Evolutionary conservation across 192 early-diverging fungal genomes (phyloP).

Genomic region (Umbelopsis sp.): DNA sequence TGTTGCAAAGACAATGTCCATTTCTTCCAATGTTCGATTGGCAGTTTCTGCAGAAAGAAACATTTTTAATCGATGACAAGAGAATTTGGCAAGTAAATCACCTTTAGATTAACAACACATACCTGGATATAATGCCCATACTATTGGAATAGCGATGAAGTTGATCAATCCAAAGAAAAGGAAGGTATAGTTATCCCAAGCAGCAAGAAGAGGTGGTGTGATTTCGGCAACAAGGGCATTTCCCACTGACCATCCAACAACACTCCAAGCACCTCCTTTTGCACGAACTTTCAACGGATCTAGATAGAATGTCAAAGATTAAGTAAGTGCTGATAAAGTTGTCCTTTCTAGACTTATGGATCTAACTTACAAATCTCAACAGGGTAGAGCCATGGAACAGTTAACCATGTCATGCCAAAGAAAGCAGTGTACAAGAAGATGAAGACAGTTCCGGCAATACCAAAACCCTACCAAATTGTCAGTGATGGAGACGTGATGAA

Average conservation of each 20-base stretch:
- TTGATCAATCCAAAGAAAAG: slow-evolving; percentile 51
- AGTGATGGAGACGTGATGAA: neutral
- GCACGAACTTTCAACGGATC: slow-evolving; percentile 62
- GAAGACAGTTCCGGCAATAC: slow-evolving; percentile 31
- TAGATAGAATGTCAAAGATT: neutral
- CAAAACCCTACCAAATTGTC: slow-evolving; percentile 1
- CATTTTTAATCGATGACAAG: too few relatives aligned
- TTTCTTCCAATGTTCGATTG: slow-evolving; percentile 31
- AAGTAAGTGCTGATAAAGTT: neutral
- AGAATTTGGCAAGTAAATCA: too few relatives aligned
- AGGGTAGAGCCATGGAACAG: slow-evolving; percentile 72
- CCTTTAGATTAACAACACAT: neutral
- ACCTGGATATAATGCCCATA: slow-evolving; percentile 49
- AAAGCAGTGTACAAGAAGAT: slow-evolving; percentile 44
- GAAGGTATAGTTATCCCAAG: slow-evolving; percentile 44
- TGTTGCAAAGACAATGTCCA: slow-evolving; percentile 33
- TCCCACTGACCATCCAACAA: slow-evolving; percentile 57
- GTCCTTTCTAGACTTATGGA: neutral
- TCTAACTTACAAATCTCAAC: slow-evolving; percentile 51
- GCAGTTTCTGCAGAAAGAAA: slow-evolving; percentile 24
- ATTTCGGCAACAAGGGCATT: slow-evolving; percentile 57
- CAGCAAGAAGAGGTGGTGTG: slow-evolving; percentile 40
- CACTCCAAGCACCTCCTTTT: slow-evolving; percentile 55
- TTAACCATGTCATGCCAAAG: slow-evolving; percentile 67
- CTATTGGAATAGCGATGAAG: slow-evolving; percentile 38